These are phyloP conservation scores for Corymbia maculata DNA, from an alignment of 345 rosid genomes.

Conservation along the genomic window DNA sequence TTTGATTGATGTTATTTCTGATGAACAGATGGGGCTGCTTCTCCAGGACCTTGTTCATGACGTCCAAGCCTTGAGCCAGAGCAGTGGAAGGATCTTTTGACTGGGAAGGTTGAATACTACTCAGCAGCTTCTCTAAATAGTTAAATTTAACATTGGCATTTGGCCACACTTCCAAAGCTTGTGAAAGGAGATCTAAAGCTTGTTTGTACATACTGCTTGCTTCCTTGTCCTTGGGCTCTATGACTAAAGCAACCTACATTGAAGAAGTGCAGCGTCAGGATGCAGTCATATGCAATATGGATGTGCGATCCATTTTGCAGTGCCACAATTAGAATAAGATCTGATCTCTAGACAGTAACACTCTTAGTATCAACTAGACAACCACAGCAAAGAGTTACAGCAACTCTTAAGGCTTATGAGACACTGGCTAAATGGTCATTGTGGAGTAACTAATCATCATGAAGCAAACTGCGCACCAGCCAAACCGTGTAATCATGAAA, in stretches of 20 bases:
- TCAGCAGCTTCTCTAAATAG: constrained; percentile 82
- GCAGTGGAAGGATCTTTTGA: constrained; percentile 94
- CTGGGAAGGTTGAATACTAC: constrained; percentile 88
- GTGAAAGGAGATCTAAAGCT: constrained; percentile 87
- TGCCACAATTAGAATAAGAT: not conserved
- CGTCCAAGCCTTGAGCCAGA: constrained; percentile 98
- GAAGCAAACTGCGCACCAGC: not conserved
- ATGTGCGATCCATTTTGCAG: not conserved
- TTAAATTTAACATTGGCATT: constrained; percentile 95
- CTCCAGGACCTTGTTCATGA: constrained; percentile 97
- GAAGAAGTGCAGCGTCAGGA: not conserved
- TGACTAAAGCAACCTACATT: constrained; percentile 90
- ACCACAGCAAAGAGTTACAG: not conserved
- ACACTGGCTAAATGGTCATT: not conserved
- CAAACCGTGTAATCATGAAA: not conserved
- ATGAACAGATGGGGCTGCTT: constrained; percentile 94
- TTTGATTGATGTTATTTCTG: constrained; percentile 85
- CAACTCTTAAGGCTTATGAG: not conserved
- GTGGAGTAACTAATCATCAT: not conserved
- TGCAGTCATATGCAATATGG: not conserved
- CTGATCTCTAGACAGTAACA: not conserved
- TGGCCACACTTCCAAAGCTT: constrained; percentile 98
- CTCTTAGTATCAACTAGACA: not conserved
- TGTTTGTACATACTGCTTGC: constrained; percentile 85
- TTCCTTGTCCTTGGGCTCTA: constrained; percentile 99